Base-by-base conservation (phyloP, 2,329 filamentous ascomycete genomes). In the Hymenoscyphus occultus region DNA sequence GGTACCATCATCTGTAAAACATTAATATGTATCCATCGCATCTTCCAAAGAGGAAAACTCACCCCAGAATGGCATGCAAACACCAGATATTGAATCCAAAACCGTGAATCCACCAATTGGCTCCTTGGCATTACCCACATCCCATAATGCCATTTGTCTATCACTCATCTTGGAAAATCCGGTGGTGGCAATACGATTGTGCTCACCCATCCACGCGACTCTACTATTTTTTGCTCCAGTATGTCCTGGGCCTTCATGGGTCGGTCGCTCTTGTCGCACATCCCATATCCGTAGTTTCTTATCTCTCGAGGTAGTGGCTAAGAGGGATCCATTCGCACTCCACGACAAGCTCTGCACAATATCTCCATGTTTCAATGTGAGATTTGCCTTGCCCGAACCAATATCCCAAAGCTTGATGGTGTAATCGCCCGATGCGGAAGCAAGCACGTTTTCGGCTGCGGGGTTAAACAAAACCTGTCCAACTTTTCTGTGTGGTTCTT, bases 51-150 rank as follows among this genome's bases (percentile, higher is more conserved):
- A 4, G 60, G 40, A 59, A 19, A 59, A 73, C 81, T 70, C 77
- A 87, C 85, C 95, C 95, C 95, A 99, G 86, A 99, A 98, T 39
- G 95, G 95, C 92, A 99, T 97, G 84, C 93, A 96, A 66, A 99
- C 93, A 77, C 95, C 95, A 57, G 94, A 97, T 74, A 97, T 97
- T 58, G 92, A 96, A 79, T 99, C 95, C 59, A 99, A 85, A 71
- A 91, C 90, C 73, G 86, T 89, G 80, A 97, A 97, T 16, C 93
- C 93, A 60, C 92, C 93, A 73, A 98, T 90, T 59, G 95, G 95
- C 73, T 96, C 90, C 42, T 78, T 80, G 19, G 88, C 86, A 69
- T 87, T 89, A 72, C 93, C 91, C 59, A 93, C 88, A 81, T 99
- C 95, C 95, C 95, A 99, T 45, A 99, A 84, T 62, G 91, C 95